phyloP scores from a whole-genome alignment of 441 rosid genomes.

The Gossypium davidsonii region DNA sequence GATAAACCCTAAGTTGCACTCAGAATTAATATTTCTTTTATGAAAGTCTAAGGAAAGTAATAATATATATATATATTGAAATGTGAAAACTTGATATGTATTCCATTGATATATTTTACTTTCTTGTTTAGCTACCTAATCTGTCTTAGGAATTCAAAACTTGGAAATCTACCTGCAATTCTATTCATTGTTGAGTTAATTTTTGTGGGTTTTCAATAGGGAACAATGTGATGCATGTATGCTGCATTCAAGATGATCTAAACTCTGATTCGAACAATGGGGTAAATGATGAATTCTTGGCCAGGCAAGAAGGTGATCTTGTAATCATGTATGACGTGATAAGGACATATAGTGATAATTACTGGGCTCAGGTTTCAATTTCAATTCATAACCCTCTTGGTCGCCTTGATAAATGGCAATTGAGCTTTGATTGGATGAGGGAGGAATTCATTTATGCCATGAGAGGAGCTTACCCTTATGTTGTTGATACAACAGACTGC shows the following conservation, averaged over 20 bases:
- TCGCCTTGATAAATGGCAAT: constrained; percentile 43
- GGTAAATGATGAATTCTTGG: constrained; percentile 24
- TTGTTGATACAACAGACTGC: constrained; percentile 43
- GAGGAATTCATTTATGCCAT: constrained; percentile 43
- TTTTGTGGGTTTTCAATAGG: constrained; percentile 19
- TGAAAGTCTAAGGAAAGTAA: neutral
- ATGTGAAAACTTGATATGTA: neutral
- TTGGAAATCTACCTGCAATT: neutral
- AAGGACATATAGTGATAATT: constrained; percentile 30
- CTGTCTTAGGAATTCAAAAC: neutral
- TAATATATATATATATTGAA: neutral
- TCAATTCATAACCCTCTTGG: constrained; percentile 41
- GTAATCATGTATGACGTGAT: constrained; percentile 46
- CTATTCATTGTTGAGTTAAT: constrained; percentile 5
- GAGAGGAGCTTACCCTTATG: constrained; percentile 46
- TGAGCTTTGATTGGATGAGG: constrained; percentile 49
- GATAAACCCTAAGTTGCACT: neutral
- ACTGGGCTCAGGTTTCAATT: constrained; percentile 39
- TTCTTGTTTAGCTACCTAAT: neutral
- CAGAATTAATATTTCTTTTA: neutral
- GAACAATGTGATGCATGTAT: constrained; percentile 30
- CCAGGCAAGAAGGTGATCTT: constrained; percentile 43
- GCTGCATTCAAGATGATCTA: constrained; percentile 33
- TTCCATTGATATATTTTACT: neutral
- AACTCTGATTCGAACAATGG: constrained; percentile 22